Conservation (phyloP, 768 basidiomycete genomes). For the Phaeotremella skinneri region DNA sequence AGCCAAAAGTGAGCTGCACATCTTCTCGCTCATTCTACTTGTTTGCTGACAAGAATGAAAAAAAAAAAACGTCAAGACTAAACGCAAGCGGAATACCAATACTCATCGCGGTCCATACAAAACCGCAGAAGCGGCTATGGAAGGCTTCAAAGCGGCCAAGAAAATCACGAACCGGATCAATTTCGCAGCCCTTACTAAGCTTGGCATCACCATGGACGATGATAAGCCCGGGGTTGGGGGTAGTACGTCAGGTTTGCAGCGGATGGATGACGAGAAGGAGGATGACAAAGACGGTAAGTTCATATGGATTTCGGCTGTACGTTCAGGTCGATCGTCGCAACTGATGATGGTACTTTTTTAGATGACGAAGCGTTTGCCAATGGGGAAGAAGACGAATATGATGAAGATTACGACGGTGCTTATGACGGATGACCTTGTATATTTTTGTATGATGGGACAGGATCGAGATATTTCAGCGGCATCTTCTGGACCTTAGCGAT, state of each 20-base stretch:
- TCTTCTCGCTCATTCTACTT: neutral
- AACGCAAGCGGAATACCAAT: constrained; percentile 27
- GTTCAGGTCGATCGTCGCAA: constrained; percentile 6
- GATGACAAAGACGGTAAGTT: constrained; percentile 29
- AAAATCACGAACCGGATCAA: constrained; percentile 43
- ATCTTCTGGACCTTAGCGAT: too few species aligned
- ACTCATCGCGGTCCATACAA: constrained; percentile 32
- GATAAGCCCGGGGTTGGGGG: constrained; percentile 3
- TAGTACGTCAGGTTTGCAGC: constrained; percentile 14
- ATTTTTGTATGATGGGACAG: too few species aligned
- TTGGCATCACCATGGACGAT: constrained; percentile 12
- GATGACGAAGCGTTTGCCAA: constrained; percentile 21
- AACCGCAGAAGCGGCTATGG: constrained; percentile 32
- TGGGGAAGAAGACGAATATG: constrained; percentile 8
- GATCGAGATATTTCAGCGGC: too few species aligned
- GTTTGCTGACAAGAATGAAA: neutral
- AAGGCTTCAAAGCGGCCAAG: constrained; percentile 29
- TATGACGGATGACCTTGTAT: neutral
- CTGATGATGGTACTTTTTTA: constrained; percentile 9
- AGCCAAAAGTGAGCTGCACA: constrained; percentile 33
- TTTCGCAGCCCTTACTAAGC: constrained; percentile 25
- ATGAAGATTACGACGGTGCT: neutral
- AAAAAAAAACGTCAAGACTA: constrained; percentile 11
- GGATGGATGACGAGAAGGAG: constrained; percentile 19
- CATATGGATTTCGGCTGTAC: constrained; percentile 5